A percentile compares a stretch with the other conserved stretches of the same genome.
Evolutionary conservation across 148 eudicot genomes (phyloP).

Genomic region (Polygonum maritimum): DNA sequence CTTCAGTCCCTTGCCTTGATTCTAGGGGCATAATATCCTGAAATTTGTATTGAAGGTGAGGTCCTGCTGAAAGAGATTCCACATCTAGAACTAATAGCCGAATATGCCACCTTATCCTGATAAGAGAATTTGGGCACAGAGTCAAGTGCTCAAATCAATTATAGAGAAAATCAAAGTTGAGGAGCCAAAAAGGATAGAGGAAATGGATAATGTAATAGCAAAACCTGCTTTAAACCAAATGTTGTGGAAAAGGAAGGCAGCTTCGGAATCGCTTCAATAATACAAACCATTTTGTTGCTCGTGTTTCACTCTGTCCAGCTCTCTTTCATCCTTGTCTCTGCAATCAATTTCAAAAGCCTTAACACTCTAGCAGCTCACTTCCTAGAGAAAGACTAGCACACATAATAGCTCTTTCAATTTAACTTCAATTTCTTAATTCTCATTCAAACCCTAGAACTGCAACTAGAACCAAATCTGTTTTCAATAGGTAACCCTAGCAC

Average conservation of each 20-base stretch:
- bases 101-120: background rate
- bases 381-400: background rate
- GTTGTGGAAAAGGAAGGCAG: background rate
- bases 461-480: too few species aligned
- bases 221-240: slow-evolving; percentile 1
- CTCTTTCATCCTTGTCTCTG: background rate
- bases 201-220: background rate
- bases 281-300: background rate
- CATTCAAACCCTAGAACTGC: too few species aligned
- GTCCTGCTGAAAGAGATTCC: background rate
- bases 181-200: background rate
- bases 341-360: background rate
- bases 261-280: background rate
- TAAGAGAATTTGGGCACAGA: background rate
- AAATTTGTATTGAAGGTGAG: background rate
- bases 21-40: background rate
- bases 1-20: slow-evolving; percentile 5
- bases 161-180: background rate
- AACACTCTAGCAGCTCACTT: background rate
- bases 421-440: too few species aligned
- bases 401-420: too few species aligned
- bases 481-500: too few species aligned
- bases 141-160: background rate
- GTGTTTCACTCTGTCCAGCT: background rate
- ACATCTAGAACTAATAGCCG: background rate